Evolutionary conservation across 768 basidiomycete genomes (phyloP).

Genomic region (Crucibulum laeve): DNA sequence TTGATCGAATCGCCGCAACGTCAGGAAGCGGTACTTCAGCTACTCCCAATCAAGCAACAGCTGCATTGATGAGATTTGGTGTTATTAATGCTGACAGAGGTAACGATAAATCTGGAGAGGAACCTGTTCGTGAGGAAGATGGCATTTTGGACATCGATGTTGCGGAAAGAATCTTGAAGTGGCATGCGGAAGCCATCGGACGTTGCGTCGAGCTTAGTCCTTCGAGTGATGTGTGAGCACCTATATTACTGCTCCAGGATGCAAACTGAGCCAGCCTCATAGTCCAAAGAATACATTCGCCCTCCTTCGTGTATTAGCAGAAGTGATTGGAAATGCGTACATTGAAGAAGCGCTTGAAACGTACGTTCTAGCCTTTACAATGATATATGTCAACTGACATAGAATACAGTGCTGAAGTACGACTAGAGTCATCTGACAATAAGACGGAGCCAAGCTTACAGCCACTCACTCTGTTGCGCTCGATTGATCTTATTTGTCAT

Average conservation of each 20-base stretch:
- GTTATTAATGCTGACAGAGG: slow-evolving; percentile 59
- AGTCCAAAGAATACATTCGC: slow-evolving; percentile 90
- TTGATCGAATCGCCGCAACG: slow-evolving; percentile 77
- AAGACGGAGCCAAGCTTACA: slow-evolving; percentile 81
- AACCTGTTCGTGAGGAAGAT: slow-evolving; percentile 75
- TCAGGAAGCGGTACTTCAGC: slow-evolving; percentile 59
- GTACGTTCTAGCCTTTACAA: slow-evolving; percentile 39
- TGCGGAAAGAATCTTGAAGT: slow-evolving; percentile 89
- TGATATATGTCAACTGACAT: background rate
- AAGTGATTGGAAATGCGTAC: slow-evolving; percentile 78
- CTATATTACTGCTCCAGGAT: background rate
- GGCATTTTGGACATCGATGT: slow-evolving; percentile 70
- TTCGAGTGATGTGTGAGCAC: slow-evolving; percentile 69
- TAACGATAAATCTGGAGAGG: slow-evolving; percentile 56
- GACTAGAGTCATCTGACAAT: slow-evolving; percentile 68
- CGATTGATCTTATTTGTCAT: slow-evolving; percentile 85
- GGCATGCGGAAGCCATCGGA: slow-evolving; percentile 98
- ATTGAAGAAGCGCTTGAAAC: slow-evolving; percentile 91
- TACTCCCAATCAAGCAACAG: slow-evolving; percentile 82
- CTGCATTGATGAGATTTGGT: slow-evolving; percentile 85
- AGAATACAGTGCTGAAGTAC: slow-evolving; percentile 55
- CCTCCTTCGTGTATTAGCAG: slow-evolving; percentile 79
- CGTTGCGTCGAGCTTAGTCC: slow-evolving; percentile 88
- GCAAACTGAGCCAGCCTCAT: background rate
- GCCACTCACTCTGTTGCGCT: slow-evolving; percentile 56